phyloP scores from a whole-genome alignment of 2,329 filamentous ascomycete species.

The Aureobasidium sp. region DNA sequence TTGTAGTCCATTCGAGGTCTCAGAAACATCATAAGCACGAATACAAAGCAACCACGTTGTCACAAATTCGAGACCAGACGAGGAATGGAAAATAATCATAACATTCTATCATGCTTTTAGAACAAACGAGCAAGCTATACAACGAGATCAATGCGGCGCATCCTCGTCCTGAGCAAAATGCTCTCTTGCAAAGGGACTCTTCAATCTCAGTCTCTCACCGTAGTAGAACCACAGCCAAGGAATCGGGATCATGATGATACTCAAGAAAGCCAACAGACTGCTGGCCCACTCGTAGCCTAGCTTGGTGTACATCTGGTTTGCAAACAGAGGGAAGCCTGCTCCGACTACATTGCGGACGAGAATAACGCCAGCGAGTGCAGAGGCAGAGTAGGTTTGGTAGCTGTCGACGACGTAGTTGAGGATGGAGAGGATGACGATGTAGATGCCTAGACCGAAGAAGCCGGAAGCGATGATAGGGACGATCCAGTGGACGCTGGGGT shows the following conservation, averaged over 20 bases:
- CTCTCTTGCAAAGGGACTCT: constrained; percentile 11
- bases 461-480: constrained; percentile 44
- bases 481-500: constrained; percentile 30
- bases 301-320: constrained; percentile 23
- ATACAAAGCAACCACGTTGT: too few species aligned
- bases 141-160: constrained; percentile 7
- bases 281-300: constrained; percentile 40
- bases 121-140: not conserved
- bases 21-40: too few species aligned
- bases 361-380: constrained; percentile 34
- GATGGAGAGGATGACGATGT: constrained; percentile 45
- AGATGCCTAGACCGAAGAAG: constrained; percentile 47
- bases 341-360: constrained; percentile 36
- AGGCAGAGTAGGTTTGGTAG: constrained; percentile 39
- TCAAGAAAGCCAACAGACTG: constrained; percentile 37
- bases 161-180: constrained; percentile 16
- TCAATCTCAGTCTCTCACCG: constrained; percentile 18
- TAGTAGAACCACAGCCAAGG: constrained; percentile 31
- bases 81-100: too few species aligned
- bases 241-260: constrained; percentile 31
- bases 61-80: too few species aligned
- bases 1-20: too few species aligned
- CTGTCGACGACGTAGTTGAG: constrained; percentile 45
- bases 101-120: not conserved
- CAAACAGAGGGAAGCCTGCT: constrained; percentile 24